Evolutionary conservation across 768 basidiomycete genomes (phyloP).

Genomic region (Coprinopsis sp.): DNA sequence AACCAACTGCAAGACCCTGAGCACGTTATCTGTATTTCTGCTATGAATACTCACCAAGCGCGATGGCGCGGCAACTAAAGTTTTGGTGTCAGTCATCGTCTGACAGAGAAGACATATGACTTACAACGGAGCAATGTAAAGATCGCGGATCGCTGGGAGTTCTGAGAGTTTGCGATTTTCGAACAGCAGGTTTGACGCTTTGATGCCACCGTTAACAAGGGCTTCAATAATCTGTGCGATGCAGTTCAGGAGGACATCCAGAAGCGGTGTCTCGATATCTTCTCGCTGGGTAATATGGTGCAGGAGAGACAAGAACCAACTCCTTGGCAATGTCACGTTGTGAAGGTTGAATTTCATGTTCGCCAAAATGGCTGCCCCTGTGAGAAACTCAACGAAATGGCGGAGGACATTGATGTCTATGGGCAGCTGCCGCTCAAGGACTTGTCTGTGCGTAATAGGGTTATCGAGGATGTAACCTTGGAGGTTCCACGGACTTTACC

Average conservation of each 20-base stretch:
- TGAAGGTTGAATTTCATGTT: conserved; percentile 29
- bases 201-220: not conserved
- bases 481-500: no score
- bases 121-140: conserved; percentile 48
- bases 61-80: conserved; percentile 42
- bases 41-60: conserved; percentile 34
- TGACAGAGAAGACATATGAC: conserved; percentile 14
- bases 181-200: conserved; percentile 19
- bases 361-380: conserved; percentile 36
- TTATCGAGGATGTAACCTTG: conserved; percentile 1
- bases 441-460: conserved; percentile 31
- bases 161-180: conserved; percentile 16
- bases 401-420: conserved; percentile 48
- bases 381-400: conserved; percentile 47
- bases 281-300: conserved; percentile 6
- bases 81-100: not conserved
- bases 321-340: conserved; percentile 47
- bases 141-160: conserved; percentile 22
- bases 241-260: conserved; percentile 1
- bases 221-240: not conserved
- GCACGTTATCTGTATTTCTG: not conserved
- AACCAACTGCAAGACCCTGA: conserved; percentile 20
- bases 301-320: conserved; percentile 39
- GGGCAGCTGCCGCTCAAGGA: conserved; percentile 32
- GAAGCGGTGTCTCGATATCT: conserved; percentile 1